Evolutionary conservation across 2,329 filamentous ascomycete genomes (phyloP), one percentile per base, ranked within the genome.

Genomic region (Penicillium decumbens): DNA sequence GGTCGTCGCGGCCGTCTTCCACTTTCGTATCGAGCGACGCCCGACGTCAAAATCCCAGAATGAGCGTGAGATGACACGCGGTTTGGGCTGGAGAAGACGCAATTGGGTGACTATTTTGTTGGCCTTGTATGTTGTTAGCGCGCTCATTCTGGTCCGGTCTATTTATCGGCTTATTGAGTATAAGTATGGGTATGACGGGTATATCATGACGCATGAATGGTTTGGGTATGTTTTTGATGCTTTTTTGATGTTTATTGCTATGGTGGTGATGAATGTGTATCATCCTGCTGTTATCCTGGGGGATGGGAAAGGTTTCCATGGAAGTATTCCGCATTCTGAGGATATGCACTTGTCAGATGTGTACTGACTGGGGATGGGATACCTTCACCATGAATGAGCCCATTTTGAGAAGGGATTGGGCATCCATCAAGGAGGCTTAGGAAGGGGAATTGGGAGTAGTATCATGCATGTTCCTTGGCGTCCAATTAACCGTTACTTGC

Each of bases 1-100:
- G 38, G 50, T 75, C 5, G 74, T 75, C 2, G 73, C 79, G 0
- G 57, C 72, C 1, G 49, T 78, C 0, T 82, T 83, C 64, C 76
- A 83, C 53, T 45, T 56, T 5, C 72, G 77, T 6, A 67, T 80
- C n/a, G 27, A 24, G 1, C 46, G 40, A 23, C 28, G 35, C 0
- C 55, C 57, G 1, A 58, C 55, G 1, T 20, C 48, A 1, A 59
- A 39, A 33, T 50, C 58, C 0, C 46, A 50, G 8, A n/a, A 38
- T 1, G 55, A 60, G 30, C 47, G 50, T 2, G 33, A 50, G 1
- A n/a, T 37, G 4, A 52, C 49, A 4, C 41, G 41, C 3, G 3
- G n/a, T 1, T 42, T 45, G 29, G 55, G 58, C 38, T 59, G 50
- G 48, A 54, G 40, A 29, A 51, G 55, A 25, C 57, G 57, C 10